Evolutionary conservation across 352 stramenopile genomes (phyloP).

Genomic region (Phytophthora palmivora): DNA sequence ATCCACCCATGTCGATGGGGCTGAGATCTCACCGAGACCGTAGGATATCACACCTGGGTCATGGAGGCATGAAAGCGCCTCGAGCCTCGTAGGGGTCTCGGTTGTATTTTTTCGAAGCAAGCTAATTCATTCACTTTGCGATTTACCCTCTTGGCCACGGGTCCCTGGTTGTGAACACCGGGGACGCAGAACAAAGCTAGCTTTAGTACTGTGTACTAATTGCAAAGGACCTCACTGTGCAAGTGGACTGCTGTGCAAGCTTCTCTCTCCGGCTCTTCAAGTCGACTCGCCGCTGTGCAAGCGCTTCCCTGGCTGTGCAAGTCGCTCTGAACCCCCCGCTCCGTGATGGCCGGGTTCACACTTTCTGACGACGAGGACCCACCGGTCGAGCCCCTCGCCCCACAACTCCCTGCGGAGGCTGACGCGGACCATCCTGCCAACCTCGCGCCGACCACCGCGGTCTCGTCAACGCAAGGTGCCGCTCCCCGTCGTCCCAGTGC

Average conservation of each 20-base stretch:
- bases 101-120: neutral
- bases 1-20: too few relatives aligned
- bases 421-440: too few relatives aligned
- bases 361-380: too few relatives aligned
- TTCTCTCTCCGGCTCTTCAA: too few relatives aligned
- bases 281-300: neutral
- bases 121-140: neutral
- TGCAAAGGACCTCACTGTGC: neutral
- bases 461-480: too few relatives aligned
- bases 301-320: neutral
- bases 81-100: neutral
- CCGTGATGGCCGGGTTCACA: too few relatives aligned
- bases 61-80: neutral
- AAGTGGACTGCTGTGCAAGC: neutral
- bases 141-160: neutral
- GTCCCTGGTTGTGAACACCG: neutral
- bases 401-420: too few relatives aligned
- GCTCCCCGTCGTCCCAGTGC: too few relatives aligned
- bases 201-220: constrained; percentile 13
- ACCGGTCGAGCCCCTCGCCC: too few relatives aligned
- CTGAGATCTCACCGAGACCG: neutral
- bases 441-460: too few relatives aligned
- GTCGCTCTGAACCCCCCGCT: neutral
- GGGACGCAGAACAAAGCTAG: constrained; percentile 1
- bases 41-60: neutral